Evolutionary conservation across 345 rosid species (phyloP).

Genomic region (Brassica cretica): DNA sequence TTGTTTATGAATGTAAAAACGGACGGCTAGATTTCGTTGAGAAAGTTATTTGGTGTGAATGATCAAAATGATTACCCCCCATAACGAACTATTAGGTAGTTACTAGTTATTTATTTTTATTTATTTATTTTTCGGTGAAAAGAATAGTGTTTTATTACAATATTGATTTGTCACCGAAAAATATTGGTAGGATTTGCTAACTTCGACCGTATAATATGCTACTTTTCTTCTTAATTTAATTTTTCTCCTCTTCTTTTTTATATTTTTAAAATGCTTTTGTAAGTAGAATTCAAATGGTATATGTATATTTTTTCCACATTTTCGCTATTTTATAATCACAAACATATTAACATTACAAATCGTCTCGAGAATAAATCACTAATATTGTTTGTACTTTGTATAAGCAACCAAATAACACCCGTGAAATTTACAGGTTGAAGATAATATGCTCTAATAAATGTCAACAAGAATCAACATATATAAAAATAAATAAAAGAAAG

Average conservation of each 20-base stretch:
- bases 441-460: slow-evolving; percentile 8
- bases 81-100: background rate
- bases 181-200: background rate
- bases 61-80: background rate
- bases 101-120: background rate
- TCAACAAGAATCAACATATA: slow-evolving; percentile 9
- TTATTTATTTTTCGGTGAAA: background rate
- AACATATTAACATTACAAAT: background rate
- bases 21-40: slow-evolving; percentile 27
- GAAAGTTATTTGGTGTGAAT: background rate
- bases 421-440: slow-evolving; percentile 30
- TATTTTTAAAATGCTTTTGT: background rate
- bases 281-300: background rate
- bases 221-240: background rate
- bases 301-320: background rate
- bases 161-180: background rate
- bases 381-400: background rate
- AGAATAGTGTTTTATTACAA: background rate
- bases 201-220: background rate
- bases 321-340: background rate
- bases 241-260: background rate
- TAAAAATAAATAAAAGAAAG: background rate
- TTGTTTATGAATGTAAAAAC: background rate
- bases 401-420: slow-evolving; percentile 4
- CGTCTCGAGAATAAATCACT: background rate